Evolutionary conservation across 2,329 filamentous ascomycete species (phyloP), one percentile per base, ranked within the genome.

Genomic region (Aschersonia sp.): DNA sequence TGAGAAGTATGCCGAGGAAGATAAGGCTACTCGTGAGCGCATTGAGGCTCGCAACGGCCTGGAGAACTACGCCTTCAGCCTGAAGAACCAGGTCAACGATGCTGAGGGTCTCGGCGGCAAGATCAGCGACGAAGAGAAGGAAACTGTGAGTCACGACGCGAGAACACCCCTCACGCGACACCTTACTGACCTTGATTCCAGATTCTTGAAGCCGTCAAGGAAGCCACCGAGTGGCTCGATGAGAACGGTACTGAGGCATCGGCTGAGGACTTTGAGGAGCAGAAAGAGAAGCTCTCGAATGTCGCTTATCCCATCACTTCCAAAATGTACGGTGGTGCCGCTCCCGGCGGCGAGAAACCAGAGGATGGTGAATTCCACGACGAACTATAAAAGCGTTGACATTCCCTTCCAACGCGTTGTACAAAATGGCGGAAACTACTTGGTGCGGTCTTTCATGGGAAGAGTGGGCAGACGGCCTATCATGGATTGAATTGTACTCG

Each of bases 71-170:
- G 88, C 88, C 58, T 97, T 94, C 81, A 90, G 79, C 74, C 76
- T 98, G 59, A 97, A 97, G 86, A 97, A 95, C 84, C 92, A 97
- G 77, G 83, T 88, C 74, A 90, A 89, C 67, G 92, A 98, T 55
- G 85, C 94, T 58, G 88, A 95, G 54, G 92, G 90, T 67, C 86
- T 97, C 52, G 90, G 90, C 69, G 87, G 89, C 72, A 95, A 97
- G 86, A 92, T 98, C 61, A 87, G 92, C 54, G 90, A 95, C 47
- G 90, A 97, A 59, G 92, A 98, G 72, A 97, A 97, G 85, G 89
- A 97, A 71, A 82, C 87, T 59, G 81, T 83, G 73, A 78, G 78
- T 71, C 64, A 4, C 40, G n/a, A 11, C 2, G n/a, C 14, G 1
- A 4, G 30, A 30, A 29, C 12, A 10, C 32, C 39, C 22, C 32